Base-by-base conservation (phyloP, 2,329 filamentous ascomycete species). In the Torrubiella hemipterigena region DNA sequence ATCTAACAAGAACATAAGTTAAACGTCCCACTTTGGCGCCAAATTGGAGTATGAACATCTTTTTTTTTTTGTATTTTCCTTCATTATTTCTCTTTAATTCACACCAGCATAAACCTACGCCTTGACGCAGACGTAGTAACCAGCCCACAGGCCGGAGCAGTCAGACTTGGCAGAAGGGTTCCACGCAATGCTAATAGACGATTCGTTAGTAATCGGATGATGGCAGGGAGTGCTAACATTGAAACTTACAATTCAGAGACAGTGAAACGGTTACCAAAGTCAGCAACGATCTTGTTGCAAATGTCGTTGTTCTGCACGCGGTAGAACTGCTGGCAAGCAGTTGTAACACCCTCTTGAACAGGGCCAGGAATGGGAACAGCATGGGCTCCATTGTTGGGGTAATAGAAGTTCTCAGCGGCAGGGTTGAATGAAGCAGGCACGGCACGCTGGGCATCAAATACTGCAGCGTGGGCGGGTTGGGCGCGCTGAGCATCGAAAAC, bases 251-350 rank as follows among this genome's bases (percentile, higher is more conserved):
- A 32, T 19, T 35, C 25, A 14, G 13, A 20, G 14, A 36, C 12
- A 10, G 35, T 34, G 10, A 40, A 56, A 60, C 30, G 50, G 65
- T 40, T 31, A 24, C 23, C 27, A 24, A 22, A 30, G 31, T 37
- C 30, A 17, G 20, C 20, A 24, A 34, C 31, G 15, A 40, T 32
- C 22, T 20, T 30, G 25, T 36, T 30, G 34, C 38, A 40, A 19
- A 31, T 36, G 20, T 40, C 38, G 12, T 36, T 36, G 7, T 29
- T 21, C 31, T 30, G 18, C 23, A 39, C 31, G 30, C 32, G 38
- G 33, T 40, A 40, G 29, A 23, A 40, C 32, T 31, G 30, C 16
- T 35, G 18, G 32, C 37, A 38, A 31, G 34, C 30, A 14, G 14
- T 17, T 15, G 25, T 24, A 11, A 30, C 25, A 18, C 37, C 33